Conservation (phyloP, 495 filamentous ascomycete genomes). For the Penicillium coffeae region DNA sequence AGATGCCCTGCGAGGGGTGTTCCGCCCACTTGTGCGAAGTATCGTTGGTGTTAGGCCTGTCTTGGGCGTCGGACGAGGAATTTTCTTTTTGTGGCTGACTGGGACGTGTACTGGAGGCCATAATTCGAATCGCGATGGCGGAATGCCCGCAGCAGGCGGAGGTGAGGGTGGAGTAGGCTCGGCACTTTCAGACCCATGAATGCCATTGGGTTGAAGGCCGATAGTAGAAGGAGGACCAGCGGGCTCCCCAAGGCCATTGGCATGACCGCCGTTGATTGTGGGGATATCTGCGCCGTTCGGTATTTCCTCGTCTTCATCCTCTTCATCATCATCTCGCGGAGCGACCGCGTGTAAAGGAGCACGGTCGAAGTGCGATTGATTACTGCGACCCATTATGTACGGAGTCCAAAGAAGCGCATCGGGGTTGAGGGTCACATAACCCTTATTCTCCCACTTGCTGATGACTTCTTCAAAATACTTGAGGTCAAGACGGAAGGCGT, state of each 20-base stretch:
- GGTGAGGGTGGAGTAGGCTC: slow-evolving; percentile 6
- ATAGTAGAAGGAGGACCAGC: slow-evolving; percentile 40
- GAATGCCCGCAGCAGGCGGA: slow-evolving; percentile 53
- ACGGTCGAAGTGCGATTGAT: slow-evolving; percentile 79
- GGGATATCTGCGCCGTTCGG: slow-evolving; percentile 28
- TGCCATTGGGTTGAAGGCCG: slow-evolving; percentile 31
- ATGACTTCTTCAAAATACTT: slow-evolving; percentile 81
- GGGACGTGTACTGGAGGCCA: slow-evolving; percentile 72
- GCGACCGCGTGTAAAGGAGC: slow-evolving; percentile 84
- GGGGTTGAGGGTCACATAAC: slow-evolving; percentile 79
- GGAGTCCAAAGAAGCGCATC: slow-evolving; percentile 91
- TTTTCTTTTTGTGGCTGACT: slow-evolving; percentile 35
- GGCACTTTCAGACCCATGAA: slow-evolving; percentile 14
- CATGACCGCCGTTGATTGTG: slow-evolving; percentile 9
- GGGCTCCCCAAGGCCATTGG: slow-evolving; percentile 22
- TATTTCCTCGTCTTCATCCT: slow-evolving; percentile 56
- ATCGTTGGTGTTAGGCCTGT: slow-evolving; percentile 27
- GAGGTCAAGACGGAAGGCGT: slow-evolving; percentile 82
- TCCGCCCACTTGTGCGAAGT: slow-evolving; percentile 33
- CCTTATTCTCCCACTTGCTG: slow-evolving; percentile 77
- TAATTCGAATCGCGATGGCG: slow-evolving; percentile 76
- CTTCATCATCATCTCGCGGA: slow-evolving; percentile 65
- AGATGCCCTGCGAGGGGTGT: slow-evolving; percentile 35
- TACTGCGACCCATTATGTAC: slow-evolving; percentile 88
- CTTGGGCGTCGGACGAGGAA: slow-evolving; percentile 41